A percentile compares a stretch with the other conserved stretches of the same genome.
phyloP scores from a whole-genome alignment of 2,329 filamentous ascomycete genomes.

The Sporothrix sp. region DNA sequence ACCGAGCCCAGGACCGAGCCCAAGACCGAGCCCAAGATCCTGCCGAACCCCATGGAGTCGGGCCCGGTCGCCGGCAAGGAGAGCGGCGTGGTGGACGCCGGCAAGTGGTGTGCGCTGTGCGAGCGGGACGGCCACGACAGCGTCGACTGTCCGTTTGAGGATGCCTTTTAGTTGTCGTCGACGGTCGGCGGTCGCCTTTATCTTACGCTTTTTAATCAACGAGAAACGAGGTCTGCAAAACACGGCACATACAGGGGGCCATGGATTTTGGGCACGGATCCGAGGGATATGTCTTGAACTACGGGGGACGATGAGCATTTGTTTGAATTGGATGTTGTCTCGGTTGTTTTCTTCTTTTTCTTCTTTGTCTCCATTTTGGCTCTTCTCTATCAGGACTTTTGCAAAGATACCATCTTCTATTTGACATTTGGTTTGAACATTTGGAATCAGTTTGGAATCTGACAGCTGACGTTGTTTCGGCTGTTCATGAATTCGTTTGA shows the following conservation, averaged over 20 bases:
- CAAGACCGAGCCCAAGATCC: constrained; percentile 40
- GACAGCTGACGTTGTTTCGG: no score
- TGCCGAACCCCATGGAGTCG: constrained; percentile 54
- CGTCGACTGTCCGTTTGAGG: constrained; percentile 88
- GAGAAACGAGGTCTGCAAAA: background rate
- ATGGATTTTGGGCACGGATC: no score
- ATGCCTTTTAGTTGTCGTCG: constrained; percentile 46
- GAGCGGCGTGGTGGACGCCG: constrained; percentile 65
- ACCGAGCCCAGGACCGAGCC: constrained; percentile 42
- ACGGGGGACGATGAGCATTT: no score
- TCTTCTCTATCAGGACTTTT: no score
- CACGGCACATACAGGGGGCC: background rate
- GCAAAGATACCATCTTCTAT: no score
- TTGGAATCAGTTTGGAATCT: no score
- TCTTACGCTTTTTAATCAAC: background rate
- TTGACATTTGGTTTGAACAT: no score
- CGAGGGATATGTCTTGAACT: background rate
- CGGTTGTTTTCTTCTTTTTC: background rate
- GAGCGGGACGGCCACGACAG: constrained; percentile 95
- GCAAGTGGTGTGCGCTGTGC: constrained; percentile 95
- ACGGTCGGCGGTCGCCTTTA: no score
- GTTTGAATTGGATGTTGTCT: no score
- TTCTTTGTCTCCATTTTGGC: background rate
- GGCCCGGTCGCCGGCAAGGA: constrained; percentile 69
- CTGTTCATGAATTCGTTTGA: no score